A percentile compares a stretch with the other conserved stretches of the same genome.
These are phyloP conservation scores for Mycena capillaripes DNA, from an alignment of 768 basidiomycete species.

Conservation along the genomic window DNA sequence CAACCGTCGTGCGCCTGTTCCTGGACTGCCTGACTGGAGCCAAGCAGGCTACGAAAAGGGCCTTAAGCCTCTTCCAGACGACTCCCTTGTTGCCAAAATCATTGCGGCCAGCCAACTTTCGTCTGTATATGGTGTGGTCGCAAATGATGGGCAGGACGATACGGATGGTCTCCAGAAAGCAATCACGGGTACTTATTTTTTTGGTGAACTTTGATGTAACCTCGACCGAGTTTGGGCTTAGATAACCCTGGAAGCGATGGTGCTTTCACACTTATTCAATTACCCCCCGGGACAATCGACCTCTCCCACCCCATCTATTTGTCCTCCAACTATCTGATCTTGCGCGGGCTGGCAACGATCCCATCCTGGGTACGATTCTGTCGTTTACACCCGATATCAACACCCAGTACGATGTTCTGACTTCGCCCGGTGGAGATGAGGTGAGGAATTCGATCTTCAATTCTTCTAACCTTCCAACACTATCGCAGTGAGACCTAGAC, in stretches of 20 bases:
- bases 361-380: too few relatives aligned
- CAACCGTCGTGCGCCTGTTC: slow-evolving; percentile 23
- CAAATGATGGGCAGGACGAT: slow-evolving; percentile 17
- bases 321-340: too few relatives aligned
- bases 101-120: slow-evolving; percentile 6
- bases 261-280: too few relatives aligned
- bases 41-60: slow-evolving; percentile 14
- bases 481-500: neutral
- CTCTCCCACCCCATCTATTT: too few relatives aligned
- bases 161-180: too few relatives aligned
- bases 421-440: neutral
- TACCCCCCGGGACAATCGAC: too few relatives aligned
- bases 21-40: slow-evolving; percentile 27
- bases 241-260: too few relatives aligned
- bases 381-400: neutral
- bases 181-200: too few relatives aligned
- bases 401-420: slow-evolving; percentile 29
- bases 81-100: neutral
- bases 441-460: neutral
- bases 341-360: too few relatives aligned
- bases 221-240: too few relatives aligned
- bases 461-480: neutral
- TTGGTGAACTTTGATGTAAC: too few relatives aligned
- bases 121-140: slow-evolving; percentile 15
- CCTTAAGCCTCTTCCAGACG: too few relatives aligned